phyloP scores from a whole-genome alignment of 2,329 filamentous ascomycete species.

The Aaosphaeria pasadenensis region DNA sequence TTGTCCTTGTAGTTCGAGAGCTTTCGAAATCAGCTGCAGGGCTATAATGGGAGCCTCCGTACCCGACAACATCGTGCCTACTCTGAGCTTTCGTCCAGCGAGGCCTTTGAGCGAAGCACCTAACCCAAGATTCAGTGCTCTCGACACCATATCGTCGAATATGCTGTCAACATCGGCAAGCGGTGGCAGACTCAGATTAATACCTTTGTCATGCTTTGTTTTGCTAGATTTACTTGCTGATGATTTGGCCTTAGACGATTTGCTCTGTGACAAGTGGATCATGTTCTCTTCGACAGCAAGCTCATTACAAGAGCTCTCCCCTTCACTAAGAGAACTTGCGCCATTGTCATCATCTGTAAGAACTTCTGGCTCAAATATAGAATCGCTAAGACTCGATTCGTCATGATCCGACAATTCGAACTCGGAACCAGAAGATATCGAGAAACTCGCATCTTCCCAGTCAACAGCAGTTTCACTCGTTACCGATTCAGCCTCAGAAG shows the following conservation, averaged over 20 bases:
- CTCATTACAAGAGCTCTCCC: no score
- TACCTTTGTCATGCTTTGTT: slow-evolving; percentile 8
- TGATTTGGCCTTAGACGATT: background rate
- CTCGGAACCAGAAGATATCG: no score
- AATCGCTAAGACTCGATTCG: no score
- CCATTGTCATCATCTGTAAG: background rate
- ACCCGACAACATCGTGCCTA: slow-evolving; percentile 75
- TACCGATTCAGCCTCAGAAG: no score
- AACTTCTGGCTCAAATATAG: no score
- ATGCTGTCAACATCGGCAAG: slow-evolving; percentile 48
- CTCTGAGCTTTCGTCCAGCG: slow-evolving; percentile 41
- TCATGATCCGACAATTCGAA: no score
- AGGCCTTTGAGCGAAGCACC: slow-evolving; percentile 34
- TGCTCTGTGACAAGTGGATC: background rate
- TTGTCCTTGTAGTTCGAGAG: slow-evolving; percentile 12
- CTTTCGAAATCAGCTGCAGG: slow-evolving; percentile 51
- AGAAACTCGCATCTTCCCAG: no score
- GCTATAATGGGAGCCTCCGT: slow-evolving; percentile 73
- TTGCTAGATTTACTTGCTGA: background rate
- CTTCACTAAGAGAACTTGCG: no score
- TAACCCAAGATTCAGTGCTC: slow-evolving; percentile 33
- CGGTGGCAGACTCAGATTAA: slow-evolving; percentile 43
- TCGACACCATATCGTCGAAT: slow-evolving; percentile 47
- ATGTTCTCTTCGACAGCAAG: background rate
- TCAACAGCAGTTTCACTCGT: no score